phyloP scores from a whole-genome alignment of 1,284 basidiomycete genomes.

The Bjerkandera adusta region DNA sequence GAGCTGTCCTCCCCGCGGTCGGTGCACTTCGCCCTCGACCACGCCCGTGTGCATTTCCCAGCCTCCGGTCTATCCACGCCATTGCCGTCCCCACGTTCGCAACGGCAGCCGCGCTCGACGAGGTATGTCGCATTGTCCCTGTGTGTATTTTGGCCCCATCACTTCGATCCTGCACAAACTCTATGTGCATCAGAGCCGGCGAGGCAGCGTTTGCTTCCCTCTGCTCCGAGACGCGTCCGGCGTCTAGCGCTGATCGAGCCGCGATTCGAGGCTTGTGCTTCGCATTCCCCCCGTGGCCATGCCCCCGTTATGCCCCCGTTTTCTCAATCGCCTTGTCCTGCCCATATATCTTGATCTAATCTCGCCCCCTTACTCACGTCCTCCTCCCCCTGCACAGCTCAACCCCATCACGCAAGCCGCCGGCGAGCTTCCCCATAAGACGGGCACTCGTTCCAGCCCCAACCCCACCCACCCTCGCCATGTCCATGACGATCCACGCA shows the following conservation, averaged over 20 bases:
- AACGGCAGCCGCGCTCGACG: constrained; percentile 20
- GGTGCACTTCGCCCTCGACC: constrained; percentile 16
- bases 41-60: constrained; percentile 6
- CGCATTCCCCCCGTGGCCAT: constrained; percentile 7
- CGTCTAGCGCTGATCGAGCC: constrained; percentile 14
- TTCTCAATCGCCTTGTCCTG: constrained; percentile 11
- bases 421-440: constrained; percentile 22
- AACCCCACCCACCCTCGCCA: constrained; percentile 32
- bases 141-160: constrained; percentile 18
- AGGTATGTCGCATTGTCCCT: constrained; percentile 24
- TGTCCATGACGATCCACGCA: constrained; percentile 35
- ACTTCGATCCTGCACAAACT: constrained; percentile 18
- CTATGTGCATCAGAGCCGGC: constrained; percentile 19
- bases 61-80: constrained; percentile 21
- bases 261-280: constrained; percentile 8
- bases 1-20: constrained; percentile 20
- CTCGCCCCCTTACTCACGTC: constrained; percentile 15
- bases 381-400: constrained; percentile 19
- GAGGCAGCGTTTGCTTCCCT: constrained; percentile 17
- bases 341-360: constrained; percentile 13
- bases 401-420: constrained; percentile 19
- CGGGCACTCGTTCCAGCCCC: constrained; percentile 26
- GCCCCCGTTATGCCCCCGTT: constrained; percentile 6
- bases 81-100: constrained; percentile 26
- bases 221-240: constrained; percentile 23